Conservation (phyloP, 768 basidiomycete species). For the Auriculariales sp. region DNA sequence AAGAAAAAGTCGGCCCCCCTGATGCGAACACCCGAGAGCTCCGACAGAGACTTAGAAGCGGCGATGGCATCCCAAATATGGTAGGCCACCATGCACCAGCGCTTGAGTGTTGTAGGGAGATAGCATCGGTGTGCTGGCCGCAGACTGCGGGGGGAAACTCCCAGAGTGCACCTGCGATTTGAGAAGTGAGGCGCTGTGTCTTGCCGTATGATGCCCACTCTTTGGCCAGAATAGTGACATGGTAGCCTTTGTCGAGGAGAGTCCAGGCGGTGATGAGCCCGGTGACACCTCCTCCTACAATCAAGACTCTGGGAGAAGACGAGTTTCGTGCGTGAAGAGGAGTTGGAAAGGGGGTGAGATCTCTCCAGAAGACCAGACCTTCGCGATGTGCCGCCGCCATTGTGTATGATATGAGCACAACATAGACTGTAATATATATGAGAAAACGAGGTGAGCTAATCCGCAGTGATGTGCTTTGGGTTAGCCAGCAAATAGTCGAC, state of each 20-base stretch:
- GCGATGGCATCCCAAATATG: conserved; percentile 16
- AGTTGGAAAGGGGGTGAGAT: neutral
- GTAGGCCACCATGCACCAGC: conserved; percentile 24
- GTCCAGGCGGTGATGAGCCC: conserved; percentile 15
- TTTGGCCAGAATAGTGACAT: conserved; percentile 20
- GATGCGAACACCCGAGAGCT: conserved; percentile 19
- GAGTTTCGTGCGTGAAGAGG: neutral
- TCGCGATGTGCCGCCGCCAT: too few species aligned
- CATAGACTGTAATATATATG: too few species aligned
- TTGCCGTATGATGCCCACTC: conserved; percentile 11
- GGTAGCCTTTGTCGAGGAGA: conserved; percentile 21
- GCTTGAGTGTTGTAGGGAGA: conserved; percentile 20
- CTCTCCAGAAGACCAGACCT: conserved; percentile 2
- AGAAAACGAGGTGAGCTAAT: too few species aligned
- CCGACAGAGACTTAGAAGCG: conserved; percentile 9
- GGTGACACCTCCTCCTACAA: conserved; percentile 13
- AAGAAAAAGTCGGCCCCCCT: conserved; percentile 22
- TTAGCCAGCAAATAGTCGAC: too few species aligned
- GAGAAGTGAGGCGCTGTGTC: neutral
- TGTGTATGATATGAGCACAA: too few species aligned
- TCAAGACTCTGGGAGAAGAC: conserved; percentile 4
- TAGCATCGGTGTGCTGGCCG: conserved; percentile 22
- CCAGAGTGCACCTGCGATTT: conserved; percentile 14
- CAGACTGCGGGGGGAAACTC: conserved; percentile 26
- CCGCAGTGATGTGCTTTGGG: too few species aligned